phyloP scores from a whole-genome alignment of 2,329 filamentous ascomycete species.

The Fusarium xylarioides region DNA sequence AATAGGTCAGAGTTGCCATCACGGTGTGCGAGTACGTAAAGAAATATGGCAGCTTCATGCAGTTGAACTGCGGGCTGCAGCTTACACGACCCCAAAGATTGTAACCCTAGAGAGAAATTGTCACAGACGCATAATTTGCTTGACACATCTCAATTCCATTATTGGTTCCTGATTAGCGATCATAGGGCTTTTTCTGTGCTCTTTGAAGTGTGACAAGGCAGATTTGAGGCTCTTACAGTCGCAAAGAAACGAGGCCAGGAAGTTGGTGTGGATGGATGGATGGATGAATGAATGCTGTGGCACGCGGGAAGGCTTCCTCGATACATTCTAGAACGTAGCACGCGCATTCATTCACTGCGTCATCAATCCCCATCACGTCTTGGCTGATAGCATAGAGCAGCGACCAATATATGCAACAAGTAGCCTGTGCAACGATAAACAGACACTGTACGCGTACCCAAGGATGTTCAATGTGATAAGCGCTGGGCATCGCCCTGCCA shows the following conservation, averaged over 20 bases:
- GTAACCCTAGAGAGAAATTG: not conserved
- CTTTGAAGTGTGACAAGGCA: not conserved
- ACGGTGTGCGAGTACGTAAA: not conserved
- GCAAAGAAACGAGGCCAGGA: not conserved
- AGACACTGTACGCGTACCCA: not conserved
- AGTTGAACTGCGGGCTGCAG: not conserved
- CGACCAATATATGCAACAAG: not conserved
- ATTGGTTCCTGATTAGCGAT: not conserved
- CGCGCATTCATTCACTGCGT: not conserved
- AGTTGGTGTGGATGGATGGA: not conserved
- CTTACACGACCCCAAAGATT: not conserved
- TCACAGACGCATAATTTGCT: not conserved
- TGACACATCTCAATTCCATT: not conserved
- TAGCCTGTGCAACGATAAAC: not conserved
- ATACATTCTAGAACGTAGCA: conserved; percentile 19
- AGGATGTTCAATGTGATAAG: not conserved
- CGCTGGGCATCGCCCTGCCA: conserved; percentile 6
- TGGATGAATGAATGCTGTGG: not conserved
- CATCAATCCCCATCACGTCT: not conserved
- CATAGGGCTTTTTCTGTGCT: conserved; percentile 6
- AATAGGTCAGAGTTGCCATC: not conserved
- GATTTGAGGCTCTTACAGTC: not conserved
- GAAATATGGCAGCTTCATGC: not conserved
- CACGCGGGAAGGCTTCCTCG: not conserved
- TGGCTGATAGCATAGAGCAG: not conserved